Conservation (phyloP, 148 eudicot genomes). For the Camellia lanceoleosa region DNA sequence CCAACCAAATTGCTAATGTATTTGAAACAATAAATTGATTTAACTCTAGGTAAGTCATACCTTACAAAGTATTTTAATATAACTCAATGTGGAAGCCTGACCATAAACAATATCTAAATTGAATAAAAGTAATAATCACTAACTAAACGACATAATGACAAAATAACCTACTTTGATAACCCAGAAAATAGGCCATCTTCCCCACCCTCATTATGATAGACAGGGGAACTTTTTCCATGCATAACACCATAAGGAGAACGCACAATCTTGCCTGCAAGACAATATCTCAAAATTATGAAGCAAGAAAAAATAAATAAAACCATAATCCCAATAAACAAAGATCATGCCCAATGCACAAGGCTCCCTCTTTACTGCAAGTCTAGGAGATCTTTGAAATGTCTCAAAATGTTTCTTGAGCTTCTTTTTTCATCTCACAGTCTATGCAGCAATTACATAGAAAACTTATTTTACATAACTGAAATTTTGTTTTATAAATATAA, state of each 20-base stretch:
- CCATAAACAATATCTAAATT: neutral
- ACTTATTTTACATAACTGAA: neutral
- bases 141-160: neutral
- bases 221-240: slow-evolving; percentile 95
- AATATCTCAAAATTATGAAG: slow-evolving; percentile 11
- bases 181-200: slow-evolving; percentile 84
- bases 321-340: neutral
- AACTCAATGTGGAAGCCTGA: neutral
- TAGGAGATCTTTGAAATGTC: neutral
- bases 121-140: neutral
- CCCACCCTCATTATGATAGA: slow-evolving; percentile 73
- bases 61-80: neutral
- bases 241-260: slow-evolving; percentile 88
- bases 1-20: neutral
- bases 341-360: neutral
- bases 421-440: neutral
- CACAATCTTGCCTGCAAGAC: slow-evolving; percentile 73
- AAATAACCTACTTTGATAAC: slow-evolving; percentile 70
- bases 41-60: neutral
- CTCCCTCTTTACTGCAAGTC: neutral
- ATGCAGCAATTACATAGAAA: neutral
- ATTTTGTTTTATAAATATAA: neutral
- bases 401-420: neutral
- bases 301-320: neutral
- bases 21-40: neutral